phyloP scores from a whole-genome alignment of 495 filamentous ascomycete species.

The Achaetomiella virescens region DNA sequence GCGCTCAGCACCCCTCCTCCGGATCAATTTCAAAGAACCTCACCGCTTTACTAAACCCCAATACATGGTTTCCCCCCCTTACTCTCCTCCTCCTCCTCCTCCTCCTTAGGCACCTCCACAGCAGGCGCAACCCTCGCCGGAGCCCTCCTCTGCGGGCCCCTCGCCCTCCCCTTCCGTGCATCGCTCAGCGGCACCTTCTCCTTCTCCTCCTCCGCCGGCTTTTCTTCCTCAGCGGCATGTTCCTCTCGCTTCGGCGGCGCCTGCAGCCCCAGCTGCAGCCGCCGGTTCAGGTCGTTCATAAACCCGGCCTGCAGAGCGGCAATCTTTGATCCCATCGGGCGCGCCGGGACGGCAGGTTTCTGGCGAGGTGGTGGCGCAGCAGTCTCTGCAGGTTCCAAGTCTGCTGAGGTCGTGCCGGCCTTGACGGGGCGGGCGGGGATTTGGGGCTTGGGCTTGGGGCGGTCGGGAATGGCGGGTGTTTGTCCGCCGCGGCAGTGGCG shows the following conservation, averaged over 20 bases:
- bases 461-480: constrained; percentile 41
- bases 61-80: no score
- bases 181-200: constrained; percentile 73
- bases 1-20: constrained; percentile 42
- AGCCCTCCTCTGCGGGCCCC: constrained; percentile 74
- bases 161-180: constrained; percentile 82
- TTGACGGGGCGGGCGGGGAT: constrained; percentile 68
- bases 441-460: constrained; percentile 59
- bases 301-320: constrained; percentile 86
- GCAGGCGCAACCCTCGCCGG: constrained; percentile 40
- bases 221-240: constrained; percentile 47
- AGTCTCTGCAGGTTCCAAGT: constrained; percentile 35
- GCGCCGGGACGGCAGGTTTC: constrained; percentile 75
- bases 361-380: constrained; percentile 44
- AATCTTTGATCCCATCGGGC: constrained; percentile 78
- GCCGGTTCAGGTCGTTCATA: constrained; percentile 80
- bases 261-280: constrained; percentile 74
- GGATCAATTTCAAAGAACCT: constrained; percentile 47
- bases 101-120: constrained; percentile 14
- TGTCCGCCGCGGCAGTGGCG: constrained; percentile 4
- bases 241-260: constrained; percentile 59
- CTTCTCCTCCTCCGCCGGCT: constrained; percentile 49
- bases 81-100: constrained; percentile 15
- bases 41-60: constrained; percentile 36
- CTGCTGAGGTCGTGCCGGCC: constrained; percentile 30